These are phyloP conservation scores for Talaromyces ruber DNA, from an alignment of 495 filamentous ascomycete genomes.

Conservation along the genomic window DNA sequence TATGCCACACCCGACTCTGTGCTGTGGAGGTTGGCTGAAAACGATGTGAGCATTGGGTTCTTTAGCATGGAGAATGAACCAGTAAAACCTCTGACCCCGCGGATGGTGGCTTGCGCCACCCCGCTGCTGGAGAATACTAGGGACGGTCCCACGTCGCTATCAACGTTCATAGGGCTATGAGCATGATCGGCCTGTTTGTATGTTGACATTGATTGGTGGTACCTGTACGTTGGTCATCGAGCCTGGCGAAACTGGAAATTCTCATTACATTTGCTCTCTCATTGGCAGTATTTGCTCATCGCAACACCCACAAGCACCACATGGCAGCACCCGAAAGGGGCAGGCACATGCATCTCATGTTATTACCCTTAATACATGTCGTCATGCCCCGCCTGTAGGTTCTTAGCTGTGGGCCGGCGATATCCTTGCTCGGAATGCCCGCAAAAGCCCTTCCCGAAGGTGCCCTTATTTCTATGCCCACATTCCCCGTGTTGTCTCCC, in stretches of 20 bases:
- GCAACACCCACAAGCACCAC: neutral
- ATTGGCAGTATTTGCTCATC: neutral
- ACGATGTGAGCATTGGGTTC: neutral
- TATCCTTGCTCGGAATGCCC: neutral
- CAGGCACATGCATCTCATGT: neutral
- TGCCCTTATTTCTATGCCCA: neutral
- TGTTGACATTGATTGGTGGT: neutral
- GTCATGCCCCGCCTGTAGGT: neutral
- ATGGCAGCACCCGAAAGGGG: neutral
- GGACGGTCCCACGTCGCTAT: neutral
- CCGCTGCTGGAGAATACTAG: neutral
- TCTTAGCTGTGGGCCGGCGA: neutral
- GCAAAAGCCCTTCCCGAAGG: slow-evolving; percentile 3
- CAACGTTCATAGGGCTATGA: neutral
- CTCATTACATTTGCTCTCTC: neutral
- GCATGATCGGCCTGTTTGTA: neutral
- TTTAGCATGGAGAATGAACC: neutral
- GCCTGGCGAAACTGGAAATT: neutral
- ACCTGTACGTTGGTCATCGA: neutral
- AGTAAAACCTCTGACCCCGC: neutral
- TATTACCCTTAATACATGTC: neutral
- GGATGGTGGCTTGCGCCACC: neutral
- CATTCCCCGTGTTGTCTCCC: neutral
- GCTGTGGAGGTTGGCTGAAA: neutral
- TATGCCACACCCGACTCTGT: neutral